Conservation (phyloP, 768 basidiomycete species). For the Lactifluus subvellereus region DNA sequence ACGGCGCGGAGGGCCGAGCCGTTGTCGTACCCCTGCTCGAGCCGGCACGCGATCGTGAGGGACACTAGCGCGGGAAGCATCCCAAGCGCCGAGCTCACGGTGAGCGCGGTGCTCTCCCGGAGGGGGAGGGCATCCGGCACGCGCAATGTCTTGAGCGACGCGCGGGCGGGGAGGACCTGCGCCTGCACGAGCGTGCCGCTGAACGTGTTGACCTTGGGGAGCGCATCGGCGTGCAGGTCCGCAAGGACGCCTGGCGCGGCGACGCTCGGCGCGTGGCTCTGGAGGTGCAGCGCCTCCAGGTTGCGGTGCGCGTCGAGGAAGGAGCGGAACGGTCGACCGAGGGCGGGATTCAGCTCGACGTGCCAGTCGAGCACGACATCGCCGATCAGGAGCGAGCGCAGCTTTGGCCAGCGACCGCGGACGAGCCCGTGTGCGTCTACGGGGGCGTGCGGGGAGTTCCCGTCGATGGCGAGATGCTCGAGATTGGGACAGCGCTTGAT, state of each 20-base stretch:
- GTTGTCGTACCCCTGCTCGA: conserved; percentile 67
- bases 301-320: conserved; percentile 64
- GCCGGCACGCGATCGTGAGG: conserved; percentile 58
- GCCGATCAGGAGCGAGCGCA: conserved; percentile 56
- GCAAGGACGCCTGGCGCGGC: conserved; percentile 20
- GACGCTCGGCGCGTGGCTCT: conserved; percentile 30
- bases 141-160: conserved; percentile 46
- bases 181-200: conserved; percentile 63
- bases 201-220: conserved; percentile 41
- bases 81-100: conserved; percentile 54
- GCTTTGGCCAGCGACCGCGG: conserved; percentile 59
- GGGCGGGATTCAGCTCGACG: conserved; percentile 31
- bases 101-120: conserved; percentile 59
- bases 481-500: conserved; percentile 57
- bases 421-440: conserved; percentile 52
- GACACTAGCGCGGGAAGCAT: conserved; percentile 49
- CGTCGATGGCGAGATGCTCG: conserved; percentile 56
- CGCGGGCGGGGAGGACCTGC: conserved; percentile 45
- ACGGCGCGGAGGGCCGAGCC: conserved; percentile 63
- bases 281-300: conserved; percentile 46
- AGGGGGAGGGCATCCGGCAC: conserved; percentile 63
- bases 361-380: conserved; percentile 60
- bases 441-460: conserved; percentile 44
- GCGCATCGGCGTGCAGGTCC: conserved; percentile 25
- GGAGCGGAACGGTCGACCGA: conserved; percentile 51